phyloP scores from a whole-genome alignment of 2,329 filamentous ascomycete genomes.

The Dactylellina leptospora region DNA sequence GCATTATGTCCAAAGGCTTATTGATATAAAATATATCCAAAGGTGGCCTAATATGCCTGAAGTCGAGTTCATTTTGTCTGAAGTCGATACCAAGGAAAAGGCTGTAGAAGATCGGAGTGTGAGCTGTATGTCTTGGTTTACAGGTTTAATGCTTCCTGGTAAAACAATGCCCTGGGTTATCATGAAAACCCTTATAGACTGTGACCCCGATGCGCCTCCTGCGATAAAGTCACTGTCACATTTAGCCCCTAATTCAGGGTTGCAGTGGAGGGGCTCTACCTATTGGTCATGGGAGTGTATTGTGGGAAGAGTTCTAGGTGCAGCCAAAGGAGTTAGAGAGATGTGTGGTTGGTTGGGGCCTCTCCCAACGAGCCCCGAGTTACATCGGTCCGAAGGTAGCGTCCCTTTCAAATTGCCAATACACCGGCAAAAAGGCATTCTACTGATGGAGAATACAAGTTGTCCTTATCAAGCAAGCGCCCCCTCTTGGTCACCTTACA shows the following conservation, averaged over 20 bases:
- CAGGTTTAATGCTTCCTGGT: slow-evolving; percentile 75
- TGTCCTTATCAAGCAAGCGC: slow-evolving; percentile 71
- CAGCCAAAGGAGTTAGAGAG: slow-evolving; percentile 73
- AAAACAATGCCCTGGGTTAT: slow-evolving; percentile 76
- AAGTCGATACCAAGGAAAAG: slow-evolving; percentile 65
- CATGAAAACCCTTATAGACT: slow-evolving; percentile 80
- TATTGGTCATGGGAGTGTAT: slow-evolving; percentile 79
- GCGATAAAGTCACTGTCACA: slow-evolving; percentile 74
- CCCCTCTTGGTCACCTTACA: slow-evolving; percentile 66
- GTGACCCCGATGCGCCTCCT: slow-evolving; percentile 74
- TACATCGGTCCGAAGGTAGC: slow-evolving; percentile 69
- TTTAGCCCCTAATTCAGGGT: slow-evolving; percentile 74
- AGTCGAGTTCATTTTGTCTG: slow-evolving; percentile 70
- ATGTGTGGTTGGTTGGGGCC: slow-evolving; percentile 79
- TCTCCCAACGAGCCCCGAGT: slow-evolving; percentile 72
- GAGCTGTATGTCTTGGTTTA: slow-evolving; percentile 80
- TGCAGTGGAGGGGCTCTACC: slow-evolving; percentile 79
- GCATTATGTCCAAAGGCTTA: background rate
- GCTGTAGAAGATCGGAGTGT: slow-evolving; percentile 70
- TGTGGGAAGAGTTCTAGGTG: slow-evolving; percentile 75
- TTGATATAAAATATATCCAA: slow-evolving; percentile 20
- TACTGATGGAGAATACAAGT: slow-evolving; percentile 61
- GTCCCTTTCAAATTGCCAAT: too few species aligned
- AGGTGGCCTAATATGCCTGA: slow-evolving; percentile 75
- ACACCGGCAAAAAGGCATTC: too few species aligned